A percentile compares a stretch with the other conserved stretches of the same genome.
These are phyloP conservation scores for Trichoderma koningii DNA, from an alignment of 2,329 filamentous ascomycete species.

Conservation along the genomic window DNA sequence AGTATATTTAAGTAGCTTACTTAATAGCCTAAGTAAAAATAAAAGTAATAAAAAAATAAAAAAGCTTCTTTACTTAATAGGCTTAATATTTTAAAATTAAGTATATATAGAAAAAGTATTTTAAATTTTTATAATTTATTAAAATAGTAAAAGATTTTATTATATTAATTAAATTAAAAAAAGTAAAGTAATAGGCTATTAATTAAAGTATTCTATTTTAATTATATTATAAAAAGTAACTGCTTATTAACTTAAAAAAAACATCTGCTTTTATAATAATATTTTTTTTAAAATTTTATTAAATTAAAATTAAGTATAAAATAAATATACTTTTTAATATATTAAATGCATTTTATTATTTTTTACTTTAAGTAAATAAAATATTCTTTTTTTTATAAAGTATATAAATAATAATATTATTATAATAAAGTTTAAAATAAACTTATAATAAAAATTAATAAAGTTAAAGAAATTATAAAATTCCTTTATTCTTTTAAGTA, in stretches of 20 bases:
- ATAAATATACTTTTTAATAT: background rate
- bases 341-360: background rate
- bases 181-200: background rate
- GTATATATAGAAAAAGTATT: background rate
- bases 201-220: background rate
- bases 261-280: background rate
- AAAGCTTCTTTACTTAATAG: background rate
- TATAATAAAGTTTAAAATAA: background rate
- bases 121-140: constrained; percentile 2
- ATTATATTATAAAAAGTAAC: background rate
- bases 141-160: background rate
- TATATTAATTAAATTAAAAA: background rate
- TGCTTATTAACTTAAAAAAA: background rate
- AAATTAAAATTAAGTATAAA: background rate
- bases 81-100: background rate
- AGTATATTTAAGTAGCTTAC: no score
- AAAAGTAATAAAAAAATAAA: background rate
- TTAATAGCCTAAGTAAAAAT: no score
- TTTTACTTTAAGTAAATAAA: no score
- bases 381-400: no score
- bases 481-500: no score
- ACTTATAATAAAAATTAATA: no score
- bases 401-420: background rate
- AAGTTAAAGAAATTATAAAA: no score
- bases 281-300: background rate